A percentile compares a stretch with the other conserved stretches of the same genome.
Evolutionary conservation across 805 yeast species (phyloP).

Genomic region (Clavispora asparagi): DNA sequence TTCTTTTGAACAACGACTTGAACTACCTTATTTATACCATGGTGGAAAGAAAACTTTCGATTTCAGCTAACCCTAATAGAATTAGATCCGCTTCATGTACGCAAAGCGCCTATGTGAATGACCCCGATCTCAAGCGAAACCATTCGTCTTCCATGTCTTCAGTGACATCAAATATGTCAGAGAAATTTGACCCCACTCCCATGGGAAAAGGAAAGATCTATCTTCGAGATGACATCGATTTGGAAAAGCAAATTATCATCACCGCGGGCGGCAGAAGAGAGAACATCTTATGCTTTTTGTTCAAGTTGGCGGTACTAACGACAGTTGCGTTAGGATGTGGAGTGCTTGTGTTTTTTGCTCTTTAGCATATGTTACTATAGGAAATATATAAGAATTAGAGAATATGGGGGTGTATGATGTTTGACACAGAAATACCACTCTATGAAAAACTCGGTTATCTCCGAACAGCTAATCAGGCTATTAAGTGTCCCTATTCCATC

Average conservation of each 20-base stretch:
- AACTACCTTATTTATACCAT: neutral
- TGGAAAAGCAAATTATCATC: constrained; percentile 32
- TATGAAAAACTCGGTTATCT: no score
- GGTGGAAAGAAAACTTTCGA: neutral
- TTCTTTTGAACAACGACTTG: neutral
- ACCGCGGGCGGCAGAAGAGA: constrained; percentile 36
- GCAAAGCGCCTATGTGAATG: constrained; percentile 1
- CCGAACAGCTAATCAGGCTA: no score
- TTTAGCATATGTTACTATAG: constrained; percentile 3
- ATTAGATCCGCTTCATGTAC: neutral
- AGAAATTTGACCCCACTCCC: constrained; percentile 5
- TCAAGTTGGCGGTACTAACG: constrained; percentile 26
- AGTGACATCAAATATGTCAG: constrained; percentile 15
- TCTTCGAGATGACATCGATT: constrained; percentile 26
- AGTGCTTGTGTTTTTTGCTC: constrained; percentile 32
- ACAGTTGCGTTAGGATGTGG: constrained; percentile 28
- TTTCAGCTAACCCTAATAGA: neutral
- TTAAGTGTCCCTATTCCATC: no score
- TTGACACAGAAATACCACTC: no score
- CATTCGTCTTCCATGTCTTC: constrained; percentile 23
- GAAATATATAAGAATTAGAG: neutral
- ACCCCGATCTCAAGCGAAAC: constrained; percentile 13
- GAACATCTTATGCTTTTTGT: constrained; percentile 26
- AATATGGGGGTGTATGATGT: no score
- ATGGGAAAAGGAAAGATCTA: constrained; percentile 18